Conservation (phyloP, 768 basidiomycete genomes). For the Boletus edulis region DNA sequence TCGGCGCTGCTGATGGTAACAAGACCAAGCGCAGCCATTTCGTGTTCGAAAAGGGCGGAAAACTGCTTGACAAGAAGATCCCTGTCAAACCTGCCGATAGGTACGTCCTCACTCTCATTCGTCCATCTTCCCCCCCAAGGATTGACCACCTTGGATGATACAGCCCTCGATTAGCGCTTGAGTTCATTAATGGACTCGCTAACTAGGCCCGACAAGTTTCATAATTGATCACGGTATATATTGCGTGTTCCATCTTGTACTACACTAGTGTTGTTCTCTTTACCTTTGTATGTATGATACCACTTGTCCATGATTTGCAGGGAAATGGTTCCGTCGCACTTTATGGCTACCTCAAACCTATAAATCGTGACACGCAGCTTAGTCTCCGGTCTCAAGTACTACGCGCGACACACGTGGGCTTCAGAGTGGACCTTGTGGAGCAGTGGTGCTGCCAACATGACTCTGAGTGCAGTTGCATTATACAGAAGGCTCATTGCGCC, state of each 20-base stretch:
- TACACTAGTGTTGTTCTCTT: background rate
- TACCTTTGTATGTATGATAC: no score
- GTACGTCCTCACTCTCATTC: slow-evolving; percentile 33
- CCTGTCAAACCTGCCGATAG: slow-evolving; percentile 89
- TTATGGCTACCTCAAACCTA: no score
- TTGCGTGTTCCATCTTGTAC: slow-evolving; percentile 7
- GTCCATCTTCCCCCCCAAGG: background rate
- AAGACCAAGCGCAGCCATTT: slow-evolving; percentile 93
- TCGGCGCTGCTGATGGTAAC: slow-evolving; percentile 78
- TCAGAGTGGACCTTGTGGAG: no score
- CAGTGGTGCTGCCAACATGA: no score
- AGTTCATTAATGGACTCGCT: slow-evolving; percentile 55
- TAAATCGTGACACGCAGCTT: no score
- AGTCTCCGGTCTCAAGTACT: no score
- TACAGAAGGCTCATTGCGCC: no score
- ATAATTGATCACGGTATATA: slow-evolving; percentile 2
- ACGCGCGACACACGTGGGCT: no score
- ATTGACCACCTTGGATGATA: background rate
- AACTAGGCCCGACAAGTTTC: slow-evolving; percentile 6
- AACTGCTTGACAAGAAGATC: slow-evolving; percentile 78
- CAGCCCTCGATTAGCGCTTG: slow-evolving; percentile 64
- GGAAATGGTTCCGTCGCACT: no score
- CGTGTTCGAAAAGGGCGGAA: slow-evolving; percentile 89
- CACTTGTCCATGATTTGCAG: no score
- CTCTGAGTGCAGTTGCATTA: no score